Conservation (phyloP, 176 grass and related monocot species). For the Pontederia crassipes region DNA sequence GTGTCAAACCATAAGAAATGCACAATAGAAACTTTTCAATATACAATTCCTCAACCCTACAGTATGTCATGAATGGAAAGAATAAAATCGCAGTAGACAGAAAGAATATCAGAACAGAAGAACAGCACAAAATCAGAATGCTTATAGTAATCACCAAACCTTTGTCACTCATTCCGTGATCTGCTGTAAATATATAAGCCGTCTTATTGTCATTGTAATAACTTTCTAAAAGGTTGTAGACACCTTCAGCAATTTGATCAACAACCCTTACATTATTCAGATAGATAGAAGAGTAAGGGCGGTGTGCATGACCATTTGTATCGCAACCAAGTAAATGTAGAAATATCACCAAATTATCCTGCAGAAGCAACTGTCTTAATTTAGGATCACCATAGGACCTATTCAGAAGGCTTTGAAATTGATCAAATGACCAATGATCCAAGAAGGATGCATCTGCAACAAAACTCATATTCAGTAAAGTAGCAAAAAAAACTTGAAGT, state of each 20-base stretch:
- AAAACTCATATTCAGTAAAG: not conserved
- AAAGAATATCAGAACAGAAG: not conserved
- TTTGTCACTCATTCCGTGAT: slow-evolving; percentile 99
- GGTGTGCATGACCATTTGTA: slow-evolving; percentile 89
- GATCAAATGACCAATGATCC: slow-evolving; percentile 96
- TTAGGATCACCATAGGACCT: slow-evolving; percentile 55
- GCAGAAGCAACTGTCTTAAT: slow-evolving; percentile 55
- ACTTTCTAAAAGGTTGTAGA: slow-evolving; percentile 87
- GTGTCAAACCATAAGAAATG: too few species aligned
- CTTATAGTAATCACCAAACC: slow-evolving; percentile 25
- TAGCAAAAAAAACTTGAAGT: slow-evolving; percentile 18
- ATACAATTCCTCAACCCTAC: too few species aligned
- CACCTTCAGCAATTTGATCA: slow-evolving; percentile 75
- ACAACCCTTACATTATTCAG: slow-evolving; percentile 95
- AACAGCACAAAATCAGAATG: not conserved
- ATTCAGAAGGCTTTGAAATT: slow-evolving; percentile 87
- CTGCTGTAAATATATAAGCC: slow-evolving; percentile 81
- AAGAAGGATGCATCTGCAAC: slow-evolving; percentile 93
- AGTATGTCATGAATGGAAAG: not conserved
- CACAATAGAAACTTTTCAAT: too few species aligned
- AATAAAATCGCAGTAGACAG: slow-evolving; percentile 10
- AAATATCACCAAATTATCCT: slow-evolving; percentile 90
- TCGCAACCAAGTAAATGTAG: slow-evolving; percentile 90
- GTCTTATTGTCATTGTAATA: slow-evolving; percentile 86
- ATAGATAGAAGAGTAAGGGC: slow-evolving; percentile 87